phyloP scores from a whole-genome alignment of 257 asterid genomes.

The Solanum paucissectum region DNA sequence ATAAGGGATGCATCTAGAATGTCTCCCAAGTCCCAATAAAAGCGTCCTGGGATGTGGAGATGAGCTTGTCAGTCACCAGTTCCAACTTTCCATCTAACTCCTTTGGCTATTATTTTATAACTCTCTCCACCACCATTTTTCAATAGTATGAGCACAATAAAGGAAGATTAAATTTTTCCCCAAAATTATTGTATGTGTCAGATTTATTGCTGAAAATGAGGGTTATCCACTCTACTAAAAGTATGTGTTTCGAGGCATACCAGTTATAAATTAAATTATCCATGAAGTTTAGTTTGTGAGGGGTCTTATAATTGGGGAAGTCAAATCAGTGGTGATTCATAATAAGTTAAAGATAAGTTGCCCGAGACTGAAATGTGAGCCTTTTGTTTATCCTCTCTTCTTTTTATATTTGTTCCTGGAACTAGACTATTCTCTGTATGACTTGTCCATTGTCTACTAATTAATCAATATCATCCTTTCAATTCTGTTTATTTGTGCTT shows the following conservation, averaged over 20 bases:
- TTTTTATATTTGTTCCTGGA: background rate
- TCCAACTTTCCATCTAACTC: background rate
- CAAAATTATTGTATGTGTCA: background rate
- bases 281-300: background rate
- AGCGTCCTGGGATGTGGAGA: background rate
- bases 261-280: background rate
- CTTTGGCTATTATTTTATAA: background rate
- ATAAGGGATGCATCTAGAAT: background rate
- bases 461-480: background rate
- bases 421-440: background rate
- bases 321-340: background rate
- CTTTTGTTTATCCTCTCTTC: background rate
- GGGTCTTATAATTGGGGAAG: background rate
- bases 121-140: background rate
- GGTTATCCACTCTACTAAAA: background rate
- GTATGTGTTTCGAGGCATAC: background rate
- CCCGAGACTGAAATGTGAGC: background rate
- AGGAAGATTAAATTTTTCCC: background rate
- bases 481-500: background rate
- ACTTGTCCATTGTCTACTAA: background rate
- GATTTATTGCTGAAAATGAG: background rate
- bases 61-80: background rate
- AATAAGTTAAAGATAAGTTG: background rate
- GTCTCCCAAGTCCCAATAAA: background rate
- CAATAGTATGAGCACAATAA: background rate